These are phyloP conservation scores for Manihot esculenta DNA, from an alignment of 441 rosid genomes.

Conservation along the genomic window DNA sequence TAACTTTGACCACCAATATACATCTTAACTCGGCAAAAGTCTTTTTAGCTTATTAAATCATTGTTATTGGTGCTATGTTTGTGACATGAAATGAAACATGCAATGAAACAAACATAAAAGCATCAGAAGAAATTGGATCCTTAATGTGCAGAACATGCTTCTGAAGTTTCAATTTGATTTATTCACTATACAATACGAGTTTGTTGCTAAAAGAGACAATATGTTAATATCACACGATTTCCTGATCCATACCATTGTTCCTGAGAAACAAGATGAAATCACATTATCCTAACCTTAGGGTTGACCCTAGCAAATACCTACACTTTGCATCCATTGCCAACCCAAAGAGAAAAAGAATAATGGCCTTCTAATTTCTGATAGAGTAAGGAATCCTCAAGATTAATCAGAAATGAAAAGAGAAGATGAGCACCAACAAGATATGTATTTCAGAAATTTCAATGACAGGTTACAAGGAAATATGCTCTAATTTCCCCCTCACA, in stretches of 20 bases:
- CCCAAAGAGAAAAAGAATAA: constrained; percentile 1
- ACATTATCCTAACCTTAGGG: neutral
- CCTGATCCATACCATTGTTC: neutral
- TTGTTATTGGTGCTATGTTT: neutral
- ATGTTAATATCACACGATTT: neutral
- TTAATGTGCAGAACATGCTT: constrained; percentile 6
- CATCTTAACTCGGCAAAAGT: neutral
- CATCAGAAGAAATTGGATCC: constrained; percentile 1
- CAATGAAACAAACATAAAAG: neutral
- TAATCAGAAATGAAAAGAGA: too few relatives aligned
- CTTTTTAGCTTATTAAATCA: neutral
- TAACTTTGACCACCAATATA: neutral
- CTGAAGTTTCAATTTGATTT: neutral
- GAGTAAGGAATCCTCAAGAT: too few relatives aligned
- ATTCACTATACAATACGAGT: neutral
- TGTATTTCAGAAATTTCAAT: too few relatives aligned
- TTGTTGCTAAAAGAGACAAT: neutral
- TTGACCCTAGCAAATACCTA: neutral
- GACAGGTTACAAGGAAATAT: too few relatives aligned
- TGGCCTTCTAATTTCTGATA: neutral
- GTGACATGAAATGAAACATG: neutral
- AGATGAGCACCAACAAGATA: too few relatives aligned
- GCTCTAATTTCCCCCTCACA: too few relatives aligned
- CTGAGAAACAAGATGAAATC: neutral
- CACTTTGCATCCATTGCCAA: constrained; percentile 1